Evolutionary conservation across 306 rosid genomes (phyloP), one percentile per base, ranked within the genome.

Genomic region (Canavalia ensiformis): DNA sequence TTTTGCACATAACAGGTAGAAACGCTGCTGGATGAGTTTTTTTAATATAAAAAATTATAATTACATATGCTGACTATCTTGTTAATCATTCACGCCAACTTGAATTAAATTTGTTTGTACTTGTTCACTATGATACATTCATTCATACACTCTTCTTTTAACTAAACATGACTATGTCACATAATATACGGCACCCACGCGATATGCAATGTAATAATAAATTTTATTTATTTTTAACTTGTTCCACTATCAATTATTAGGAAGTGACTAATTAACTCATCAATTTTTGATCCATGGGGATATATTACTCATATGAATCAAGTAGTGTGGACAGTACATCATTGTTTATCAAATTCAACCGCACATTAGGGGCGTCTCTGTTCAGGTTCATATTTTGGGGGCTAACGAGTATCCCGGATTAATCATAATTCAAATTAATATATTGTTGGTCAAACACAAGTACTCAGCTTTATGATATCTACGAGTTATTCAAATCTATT

Each of bases 391-490:
- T 18, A 37, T 37, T 2, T 37, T 37, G 41, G 41, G 39, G 41
- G 41, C 41, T 37, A 37, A 37, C 4, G 3, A 37, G 4, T 37
- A 37, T 2, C 25, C 25, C 2, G 41, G 12, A 8, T 5, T 64
- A 64, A 64, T 63, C 68, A 35, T 10, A 37, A 39, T n/a, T 63
- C 46, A 64, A 39, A 13, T 64, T 37, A 39, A 37, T 39, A 65
- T 2, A 64, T 65, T 65, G 31, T 4, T 18, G 13, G 13, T 64
- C 30, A 63, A 35, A 62, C 6, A 4, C 29, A 35, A 4, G 10
- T 62, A 10, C 68, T 34, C 44, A 60, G 34, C 30, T 37, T 37
- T 4, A 37, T 4, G 3, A 2, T 37, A 37, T 37, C 4, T 37
- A 37, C 41, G 42, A 4, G 30, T 11, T 62, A 0, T 5, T 6